These are phyloP conservation scores for Sedum album DNA, from an alignment of 164 flowering plant species.

Conservation along the genomic window DNA sequence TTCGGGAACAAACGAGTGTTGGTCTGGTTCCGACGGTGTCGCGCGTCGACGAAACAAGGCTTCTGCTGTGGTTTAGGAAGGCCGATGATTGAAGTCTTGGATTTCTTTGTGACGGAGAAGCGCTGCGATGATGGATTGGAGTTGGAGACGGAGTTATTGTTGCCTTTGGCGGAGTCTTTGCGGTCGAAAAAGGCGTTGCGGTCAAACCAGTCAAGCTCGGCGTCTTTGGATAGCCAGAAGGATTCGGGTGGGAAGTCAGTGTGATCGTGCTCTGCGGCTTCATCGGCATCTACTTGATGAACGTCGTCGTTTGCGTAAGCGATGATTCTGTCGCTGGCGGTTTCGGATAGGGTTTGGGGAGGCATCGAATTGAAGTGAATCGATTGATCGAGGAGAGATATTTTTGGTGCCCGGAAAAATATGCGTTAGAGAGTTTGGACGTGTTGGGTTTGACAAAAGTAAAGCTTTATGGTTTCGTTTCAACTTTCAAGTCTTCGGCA, in stretches of 20 bases:
- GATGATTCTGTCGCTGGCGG: background rate
- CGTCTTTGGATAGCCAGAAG: slow-evolving; percentile 58
- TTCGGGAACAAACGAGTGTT: slow-evolving; percentile 37
- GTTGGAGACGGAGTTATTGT: background rate
- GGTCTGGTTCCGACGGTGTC: slow-evolving; percentile 20
- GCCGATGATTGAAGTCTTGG: slow-evolving; percentile 52
- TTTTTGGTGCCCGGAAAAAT: background rate
- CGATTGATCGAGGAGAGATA: background rate
- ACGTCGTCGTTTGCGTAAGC: background rate
- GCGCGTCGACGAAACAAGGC: slow-evolving; percentile 21
- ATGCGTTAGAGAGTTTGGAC: background rate
- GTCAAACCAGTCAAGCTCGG: slow-evolving; percentile 74
- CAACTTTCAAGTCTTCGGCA: background rate
- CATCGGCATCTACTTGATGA: too few species aligned
- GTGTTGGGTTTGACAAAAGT: background rate
- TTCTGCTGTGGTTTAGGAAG: slow-evolving; percentile 52
- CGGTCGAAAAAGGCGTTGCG: slow-evolving; percentile 41
- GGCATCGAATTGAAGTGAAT: background rate
- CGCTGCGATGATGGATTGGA: slow-evolving; percentile 34
- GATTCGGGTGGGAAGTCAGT: slow-evolving; percentile 68
- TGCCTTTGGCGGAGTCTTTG: slow-evolving; percentile 9
- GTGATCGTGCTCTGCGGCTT: background rate
- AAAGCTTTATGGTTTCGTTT: background rate
- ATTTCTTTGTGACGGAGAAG: slow-evolving; percentile 27
- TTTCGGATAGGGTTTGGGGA: background rate